These are phyloP conservation scores for Russula sp. DNA, from an alignment of 768 basidiomycete genomes.

Conservation along the genomic window DNA sequence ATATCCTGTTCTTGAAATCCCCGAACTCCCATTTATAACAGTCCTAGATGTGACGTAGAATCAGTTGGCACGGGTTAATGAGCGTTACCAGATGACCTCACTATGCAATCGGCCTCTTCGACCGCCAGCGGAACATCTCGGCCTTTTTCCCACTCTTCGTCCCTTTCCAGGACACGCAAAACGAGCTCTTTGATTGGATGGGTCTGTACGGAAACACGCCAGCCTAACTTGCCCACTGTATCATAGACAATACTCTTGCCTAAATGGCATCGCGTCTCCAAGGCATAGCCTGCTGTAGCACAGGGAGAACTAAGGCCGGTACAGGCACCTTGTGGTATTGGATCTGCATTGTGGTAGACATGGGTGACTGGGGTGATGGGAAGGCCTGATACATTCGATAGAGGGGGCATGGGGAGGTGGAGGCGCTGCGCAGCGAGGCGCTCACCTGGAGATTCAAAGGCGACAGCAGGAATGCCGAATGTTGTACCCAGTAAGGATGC, in stretches of 20 bases:
- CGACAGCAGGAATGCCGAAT: slow-evolving; percentile 58
- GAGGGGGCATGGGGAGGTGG: slow-evolving; percentile 53
- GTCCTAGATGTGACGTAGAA: slow-evolving; percentile 40
- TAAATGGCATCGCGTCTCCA: slow-evolving; percentile 57
- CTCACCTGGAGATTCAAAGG: slow-evolving; percentile 63
- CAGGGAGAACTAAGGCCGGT: slow-evolving; percentile 48
- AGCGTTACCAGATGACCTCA: slow-evolving; percentile 28
- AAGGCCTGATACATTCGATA: slow-evolving; percentile 10
- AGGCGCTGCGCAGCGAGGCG: slow-evolving; percentile 54
- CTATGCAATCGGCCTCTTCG: slow-evolving; percentile 62
- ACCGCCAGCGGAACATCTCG: slow-evolving; percentile 51
- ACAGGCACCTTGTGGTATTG: slow-evolving; percentile 56
- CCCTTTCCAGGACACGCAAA: slow-evolving; percentile 46
- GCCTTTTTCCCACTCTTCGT: slow-evolving; percentile 39
- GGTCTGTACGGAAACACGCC: slow-evolving; percentile 51
- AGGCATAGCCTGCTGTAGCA: slow-evolving; percentile 58
- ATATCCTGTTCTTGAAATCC: slow-evolving; percentile 33
- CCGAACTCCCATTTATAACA: slow-evolving; percentile 77
- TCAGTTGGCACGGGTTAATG: neutral
- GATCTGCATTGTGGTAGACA: slow-evolving; percentile 67
- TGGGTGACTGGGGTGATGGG: slow-evolving; percentile 31
- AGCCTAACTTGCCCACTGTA: slow-evolving; percentile 55
- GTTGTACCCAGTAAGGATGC: slow-evolving; percentile 59
- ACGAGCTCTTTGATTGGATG: slow-evolving; percentile 54
- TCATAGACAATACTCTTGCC: slow-evolving; percentile 63